A percentile compares a stretch with the other conserved stretches of the same genome.
Evolutionary conservation across 495 filamentous ascomycete genomes (phyloP).

Genomic region (Aspergillus hancockii): DNA sequence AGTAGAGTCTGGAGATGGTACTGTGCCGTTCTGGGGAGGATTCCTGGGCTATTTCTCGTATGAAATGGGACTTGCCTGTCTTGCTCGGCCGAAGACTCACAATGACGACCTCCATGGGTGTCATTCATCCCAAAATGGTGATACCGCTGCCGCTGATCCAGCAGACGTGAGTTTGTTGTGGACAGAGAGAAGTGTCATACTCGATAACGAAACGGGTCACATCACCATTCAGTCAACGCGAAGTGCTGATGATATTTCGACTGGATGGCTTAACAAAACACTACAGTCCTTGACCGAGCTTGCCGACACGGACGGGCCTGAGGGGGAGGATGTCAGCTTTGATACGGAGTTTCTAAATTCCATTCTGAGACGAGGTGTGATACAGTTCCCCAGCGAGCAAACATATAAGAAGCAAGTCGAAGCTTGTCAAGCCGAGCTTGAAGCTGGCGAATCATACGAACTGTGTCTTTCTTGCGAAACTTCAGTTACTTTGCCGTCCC

Average conservation of each 20-base stretch:
- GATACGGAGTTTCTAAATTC: slow-evolving; percentile 32
- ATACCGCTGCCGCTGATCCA: slow-evolving; percentile 32
- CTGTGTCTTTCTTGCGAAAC: slow-evolving; percentile 84
- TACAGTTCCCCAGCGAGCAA: slow-evolving; percentile 48
- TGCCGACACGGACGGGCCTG: background rate
- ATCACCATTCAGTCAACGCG: slow-evolving; percentile 65
- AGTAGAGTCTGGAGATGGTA: slow-evolving; percentile 39
- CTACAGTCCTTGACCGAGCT: slow-evolving; percentile 24
- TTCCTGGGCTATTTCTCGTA: slow-evolving; percentile 90
- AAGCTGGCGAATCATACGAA: slow-evolving; percentile 86
- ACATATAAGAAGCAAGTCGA: slow-evolving; percentile 65
- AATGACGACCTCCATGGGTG: slow-evolving; percentile 3
- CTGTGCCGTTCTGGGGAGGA: slow-evolving; percentile 78
- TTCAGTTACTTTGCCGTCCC: slow-evolving; percentile 49
- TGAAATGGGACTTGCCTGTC: slow-evolving; percentile 69
- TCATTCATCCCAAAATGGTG: slow-evolving; percentile 4
- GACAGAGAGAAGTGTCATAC: slow-evolving; percentile 75
- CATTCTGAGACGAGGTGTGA: slow-evolving; percentile 31
- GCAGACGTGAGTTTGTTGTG: slow-evolving; percentile 79
- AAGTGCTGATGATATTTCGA: slow-evolving; percentile 34
- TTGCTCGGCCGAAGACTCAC: slow-evolving; percentile 34
- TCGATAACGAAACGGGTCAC: slow-evolving; percentile 66
- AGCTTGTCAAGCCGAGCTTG: slow-evolving; percentile 70
- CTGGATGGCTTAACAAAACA: slow-evolving; percentile 42
- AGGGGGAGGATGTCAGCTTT: slow-evolving; percentile 8